Evolutionary conservation across 73 alveolate species (phyloP), one percentile per base, ranked within the genome.

Genomic region (Uronychia binucleata): DNA sequence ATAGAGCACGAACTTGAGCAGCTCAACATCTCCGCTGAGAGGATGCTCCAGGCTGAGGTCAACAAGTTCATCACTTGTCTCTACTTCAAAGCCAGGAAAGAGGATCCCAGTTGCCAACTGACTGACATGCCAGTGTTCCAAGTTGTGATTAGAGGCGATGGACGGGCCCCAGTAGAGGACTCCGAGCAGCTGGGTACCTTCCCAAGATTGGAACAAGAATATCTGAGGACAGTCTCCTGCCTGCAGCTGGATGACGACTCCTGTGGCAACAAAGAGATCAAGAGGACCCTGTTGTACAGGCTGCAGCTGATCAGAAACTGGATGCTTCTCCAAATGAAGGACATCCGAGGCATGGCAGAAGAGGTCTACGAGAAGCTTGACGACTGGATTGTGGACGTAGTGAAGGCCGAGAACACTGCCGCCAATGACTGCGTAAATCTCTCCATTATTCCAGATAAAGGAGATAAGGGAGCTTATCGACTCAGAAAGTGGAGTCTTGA

Each of bases 321-420:
- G 97, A 96, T 96, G 31, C 84, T 88, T 75, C 28, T 81, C 34
- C 86, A 92, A 59, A 57, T 98, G 28, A 91, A 94, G 88, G 95
- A 94, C 81, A 86, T 95, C 86, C 89, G 94, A 74, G 80, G 88
- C 30, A 85, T 86, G 75, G 87, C 98, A 0, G 85, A 90, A 33
- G 85, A 93, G 33, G 96, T 96, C 26, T 98, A 95, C 82, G 94
- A 95, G 13, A 88, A 91, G 79, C 88, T 98, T 82, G 99, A 98
- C 84, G 99, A 98, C 86, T 97, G 99, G 99, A 95, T 98, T 0
- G 93, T 89, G 30, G 88, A 88, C 29, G 96, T 98, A 31, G 95
- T 95, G 58, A 79, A 87, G 82, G 97, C 97, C 29, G 99, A 98
- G 95, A 97, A 96, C 75, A 90, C 84, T 83, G 97, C 98, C 30